Conservation (phyloP, 306 rosid genomes). For the Arachis stenosperma region DNA sequence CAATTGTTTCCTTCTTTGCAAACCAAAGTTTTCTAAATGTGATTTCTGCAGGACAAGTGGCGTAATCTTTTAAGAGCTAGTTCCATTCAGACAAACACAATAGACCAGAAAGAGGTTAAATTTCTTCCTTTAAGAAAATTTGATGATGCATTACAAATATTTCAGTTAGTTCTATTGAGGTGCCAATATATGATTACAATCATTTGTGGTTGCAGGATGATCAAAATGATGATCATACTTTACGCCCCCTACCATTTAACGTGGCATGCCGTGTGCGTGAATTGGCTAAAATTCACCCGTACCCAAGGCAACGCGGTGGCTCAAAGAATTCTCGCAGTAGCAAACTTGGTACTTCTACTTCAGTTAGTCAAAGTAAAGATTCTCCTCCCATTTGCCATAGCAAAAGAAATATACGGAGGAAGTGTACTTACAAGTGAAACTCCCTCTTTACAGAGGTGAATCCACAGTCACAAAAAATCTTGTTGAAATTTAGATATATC, state of each 20-base stretch:
- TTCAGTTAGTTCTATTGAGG: neutral
- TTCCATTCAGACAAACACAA: slow-evolving; percentile 50
- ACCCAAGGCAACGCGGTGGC: slow-evolving; percentile 77
- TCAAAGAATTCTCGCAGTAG: slow-evolving; percentile 44
- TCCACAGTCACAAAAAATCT: slow-evolving; percentile 45
- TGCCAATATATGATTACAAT: neutral
- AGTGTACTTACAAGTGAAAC: slow-evolving; percentile 45
- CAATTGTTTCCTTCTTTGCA: slow-evolving; percentile 30
- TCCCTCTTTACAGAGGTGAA: slow-evolving; percentile 40
- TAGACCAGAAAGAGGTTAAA: slow-evolving; percentile 59
- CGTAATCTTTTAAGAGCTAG: slow-evolving; percentile 81
- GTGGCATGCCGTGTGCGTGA: slow-evolving; percentile 74
- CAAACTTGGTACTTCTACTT: slow-evolving; percentile 43
- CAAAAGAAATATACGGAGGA: slow-evolving; percentile 56
- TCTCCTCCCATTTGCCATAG: slow-evolving; percentile 45
- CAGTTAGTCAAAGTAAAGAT: slow-evolving; percentile 43
- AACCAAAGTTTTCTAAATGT: slow-evolving; percentile 30
- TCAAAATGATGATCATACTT: slow-evolving; percentile 53
- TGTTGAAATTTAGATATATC: slow-evolving; percentile 56
- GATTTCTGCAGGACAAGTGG: slow-evolving; percentile 89
- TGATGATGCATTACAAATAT: neutral
- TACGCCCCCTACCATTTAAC: slow-evolving; percentile 64
- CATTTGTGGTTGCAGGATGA: slow-evolving; percentile 59
- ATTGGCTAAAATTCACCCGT: slow-evolving; percentile 82
- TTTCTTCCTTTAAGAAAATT: slow-evolving; percentile 21